Base-by-base conservation (phyloP, 169 alveolate species). In the Amoebophrya sp. region DNA sequence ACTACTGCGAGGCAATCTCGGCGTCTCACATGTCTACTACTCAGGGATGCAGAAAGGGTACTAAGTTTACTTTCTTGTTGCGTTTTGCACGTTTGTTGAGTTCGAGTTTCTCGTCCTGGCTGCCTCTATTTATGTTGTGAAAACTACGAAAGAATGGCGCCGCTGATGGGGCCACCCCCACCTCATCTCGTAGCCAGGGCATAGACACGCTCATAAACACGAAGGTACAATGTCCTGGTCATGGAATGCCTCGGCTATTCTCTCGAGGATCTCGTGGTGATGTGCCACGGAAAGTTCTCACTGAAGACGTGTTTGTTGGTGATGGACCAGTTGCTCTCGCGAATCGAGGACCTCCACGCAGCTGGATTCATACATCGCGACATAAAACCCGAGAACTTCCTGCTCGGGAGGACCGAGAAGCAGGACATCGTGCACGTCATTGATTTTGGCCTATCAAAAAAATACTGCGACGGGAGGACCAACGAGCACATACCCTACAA, bases 401-500 rank as follows among this genome's bases (percentile, higher is more conserved):
- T n/a, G n/a, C n/a, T n/a, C n/a, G n/a, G n/a, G n/a, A n/a, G n/a
- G n/a, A n/a, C n/a, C n/a, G n/a, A n/a, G n/a, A n/a, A n/a, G n/a
- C n/a, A n/a, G n/a, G n/a, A n/a, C n/a, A n/a, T n/a, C n/a, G n/a
- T n/a, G n/a, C n/a, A n/a, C n/a, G n/a, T n/a, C n/a, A n/a, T n/a
- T n/a, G n/a, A n/a, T n/a, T n/a, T n/a, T n/a, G n/a, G 99, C 0
- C 95, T 98, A 31, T 98, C 99, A 40, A 98, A 97, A 94, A 97
- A 97, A 94, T 98, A 96, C 93, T 95, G 98, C 90, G 99, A 96
- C 94, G 96, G 97, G 42, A 96, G 96, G 93, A 97, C 98, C 48
- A 97, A 96, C 93, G 97, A 97, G 92, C 99, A 98, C 94, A 98
- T 98, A 88, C 98, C 98, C 41, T 98, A 97, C 94, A 96, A 98